Base-by-base conservation (phyloP, 371 early-diverging fungal genomes). In the Chytridium lagenaria region DNA sequence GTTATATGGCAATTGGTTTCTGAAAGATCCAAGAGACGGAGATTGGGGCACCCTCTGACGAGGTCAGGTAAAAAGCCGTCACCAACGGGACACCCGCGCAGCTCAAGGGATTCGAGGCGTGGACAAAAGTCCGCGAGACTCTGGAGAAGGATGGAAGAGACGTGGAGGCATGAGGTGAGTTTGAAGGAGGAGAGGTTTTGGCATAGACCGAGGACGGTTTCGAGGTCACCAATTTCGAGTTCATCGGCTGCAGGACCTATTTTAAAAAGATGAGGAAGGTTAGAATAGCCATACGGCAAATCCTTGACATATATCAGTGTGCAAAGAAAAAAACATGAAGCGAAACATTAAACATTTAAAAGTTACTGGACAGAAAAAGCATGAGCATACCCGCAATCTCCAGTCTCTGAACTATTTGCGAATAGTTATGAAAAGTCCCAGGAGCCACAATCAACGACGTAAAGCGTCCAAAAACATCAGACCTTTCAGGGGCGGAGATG, bases 201-300 rank as follows among this genome's bases (percentile, higher is more conserved):
- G 63, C 78, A 78, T 0, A 75, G 67, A 7, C 68, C 70, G n/a
- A 81, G 67, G n/a, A 69, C 64, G 7, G 73, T 66, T 36, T 81
- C 76, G 2, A 81, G 59, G 69, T 81, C 81, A 0, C 81, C 81
- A 71, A 80, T 74, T 30, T 72, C 68, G 49, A 80, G 33, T 16
- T 70, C 72, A 55, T 80, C 81, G 1, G 81, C 81, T 26, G 76
- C 78, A 1, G 72, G 31, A 30, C 78, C 78, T 72, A 63, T 36
- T n/a, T n/a, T n/a, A n/a, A n/a, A n/a, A n/a, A n/a, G 12, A 28
- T 63, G 50, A 23, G 30, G 22, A 31, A n/a, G 40, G 33, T 57
- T 7, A 57, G 30, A 34, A 51, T 19, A 23, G 10, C 33, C 1
- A 55, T 55, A n/a, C n/a, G n/a, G n/a, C n/a, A n/a, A n/a, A n/a